Conservation (phyloP, 108 stramenopile species). For the Conticribra guillardii region DNA sequence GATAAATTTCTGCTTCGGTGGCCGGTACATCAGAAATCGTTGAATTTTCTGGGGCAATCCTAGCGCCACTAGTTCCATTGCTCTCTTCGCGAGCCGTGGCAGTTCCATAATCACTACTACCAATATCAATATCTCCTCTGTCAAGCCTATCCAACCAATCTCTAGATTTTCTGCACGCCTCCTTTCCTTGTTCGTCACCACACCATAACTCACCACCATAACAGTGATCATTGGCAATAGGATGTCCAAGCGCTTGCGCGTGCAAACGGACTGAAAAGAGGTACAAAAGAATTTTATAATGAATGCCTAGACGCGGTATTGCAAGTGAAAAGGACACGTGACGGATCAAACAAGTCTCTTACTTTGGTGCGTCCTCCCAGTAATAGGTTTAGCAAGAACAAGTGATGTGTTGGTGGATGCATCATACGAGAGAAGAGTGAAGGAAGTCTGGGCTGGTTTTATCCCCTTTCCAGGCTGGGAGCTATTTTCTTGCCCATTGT, state of each 20-base stretch:
- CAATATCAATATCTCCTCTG: slow-evolving; percentile 4
- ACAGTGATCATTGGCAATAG: slow-evolving; percentile 91
- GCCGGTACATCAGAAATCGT: slow-evolving; percentile 66
- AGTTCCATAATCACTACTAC: background rate
- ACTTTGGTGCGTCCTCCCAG: slow-evolving; percentile 90
- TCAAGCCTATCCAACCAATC: slow-evolving; percentile 50
- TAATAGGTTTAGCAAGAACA: slow-evolving; percentile 61
- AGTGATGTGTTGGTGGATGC: slow-evolving; percentile 70
- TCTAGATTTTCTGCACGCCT: slow-evolving; percentile 52
- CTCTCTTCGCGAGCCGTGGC: background rate
- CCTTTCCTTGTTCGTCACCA: slow-evolving; percentile 56
- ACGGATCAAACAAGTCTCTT: too few species aligned
- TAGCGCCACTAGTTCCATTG: background rate
- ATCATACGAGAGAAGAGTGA: slow-evolving; percentile 75
- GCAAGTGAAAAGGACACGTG: too few species aligned
- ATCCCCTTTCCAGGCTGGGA: slow-evolving; percentile 37
- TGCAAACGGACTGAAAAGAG: slow-evolving; percentile 90
- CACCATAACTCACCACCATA: slow-evolving; percentile 88
- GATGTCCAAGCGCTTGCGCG: slow-evolving; percentile 77
- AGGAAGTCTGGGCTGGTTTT: slow-evolving; percentile 82
- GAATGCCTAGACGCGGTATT: too few species aligned
- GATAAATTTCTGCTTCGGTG: slow-evolving; percentile 66
- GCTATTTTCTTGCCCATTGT: background rate
- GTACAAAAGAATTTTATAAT: too few species aligned
- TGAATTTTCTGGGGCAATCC: slow-evolving; percentile 16